These are phyloP conservation scores for Parasarocladium wereldwijsianum DNA, from an alignment of 2,329 filamentous ascomycete genomes.

Conservation along the genomic window DNA sequence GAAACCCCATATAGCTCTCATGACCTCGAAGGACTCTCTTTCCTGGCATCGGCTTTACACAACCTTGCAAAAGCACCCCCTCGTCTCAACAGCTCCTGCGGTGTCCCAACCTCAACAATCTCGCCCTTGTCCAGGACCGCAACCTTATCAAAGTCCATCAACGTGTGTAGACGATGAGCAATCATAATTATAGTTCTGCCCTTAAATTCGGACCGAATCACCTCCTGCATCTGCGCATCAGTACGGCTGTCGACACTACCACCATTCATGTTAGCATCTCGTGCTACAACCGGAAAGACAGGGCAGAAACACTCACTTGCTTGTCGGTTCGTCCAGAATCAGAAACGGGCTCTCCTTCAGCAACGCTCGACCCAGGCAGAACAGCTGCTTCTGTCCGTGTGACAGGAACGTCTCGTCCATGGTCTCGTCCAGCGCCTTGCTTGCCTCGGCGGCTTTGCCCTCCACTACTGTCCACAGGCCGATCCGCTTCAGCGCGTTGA, in stretches of 20 bases:
- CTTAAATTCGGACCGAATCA: constrained; percentile 16
- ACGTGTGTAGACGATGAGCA: constrained; percentile 16
- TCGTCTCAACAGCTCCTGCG: constrained; percentile 10
- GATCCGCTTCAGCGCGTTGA: constrained; percentile 28
- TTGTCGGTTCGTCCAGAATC: constrained; percentile 24
- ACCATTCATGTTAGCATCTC: constrained; percentile 4
- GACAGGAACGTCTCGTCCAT: constrained; percentile 21
- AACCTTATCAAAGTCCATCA: constrained; percentile 19
- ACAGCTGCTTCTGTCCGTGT: constrained; percentile 17
- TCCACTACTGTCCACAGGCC: constrained; percentile 28
- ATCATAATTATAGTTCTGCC: constrained; percentile 19
- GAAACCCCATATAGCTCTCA: too few relatives aligned
- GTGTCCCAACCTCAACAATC: constrained; percentile 15
- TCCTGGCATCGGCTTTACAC: constrained; percentile 9
- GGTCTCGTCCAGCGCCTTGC: constrained; percentile 16
- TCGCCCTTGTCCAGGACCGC: constrained; percentile 15
- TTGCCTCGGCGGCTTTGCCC: constrained; percentile 18
- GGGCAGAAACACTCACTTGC: constrained; percentile 15
- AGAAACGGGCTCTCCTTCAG: constrained; percentile 18
- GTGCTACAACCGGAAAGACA: background rate
- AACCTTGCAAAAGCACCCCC: constrained; percentile 11
- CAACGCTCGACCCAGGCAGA: constrained; percentile 17
- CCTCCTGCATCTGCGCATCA: constrained; percentile 14
- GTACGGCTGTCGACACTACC: constrained; percentile 15
- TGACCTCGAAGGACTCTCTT: too few relatives aligned